Base-by-base conservation (phyloP, 768 basidiomycete species). In the Termitomyces sp. region DNA sequence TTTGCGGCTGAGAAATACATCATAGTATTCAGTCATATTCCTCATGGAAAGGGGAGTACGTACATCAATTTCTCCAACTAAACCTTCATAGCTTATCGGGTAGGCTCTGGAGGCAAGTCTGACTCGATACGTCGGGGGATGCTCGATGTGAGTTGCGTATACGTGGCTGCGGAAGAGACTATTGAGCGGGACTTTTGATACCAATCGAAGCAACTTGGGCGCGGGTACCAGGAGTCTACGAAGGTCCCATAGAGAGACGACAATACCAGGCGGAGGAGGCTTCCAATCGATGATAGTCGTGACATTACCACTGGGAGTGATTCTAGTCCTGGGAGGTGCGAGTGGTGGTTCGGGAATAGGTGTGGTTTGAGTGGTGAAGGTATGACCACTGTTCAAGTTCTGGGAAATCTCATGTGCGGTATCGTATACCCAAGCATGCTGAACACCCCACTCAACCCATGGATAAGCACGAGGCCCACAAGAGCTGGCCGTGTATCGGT, bases 221-320 rank as follows among this genome's bases (percentile, higher is more conserved):
- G 14, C 3, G 14, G 47, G 48, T 37, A 14, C 24, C 14, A 26
- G 24, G n/a, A 57, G 33, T 13, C 13, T 51, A 24, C 56, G 56
- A 46, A 57, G 49, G 22, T 57, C 49, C 56, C 56, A 57, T 34
- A 57, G 6, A 42, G 56, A 57, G 24, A 43, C 49, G 12, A 50
- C 30, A 22, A 42, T 22, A 27, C 49, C 48, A 22, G 47, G 46
- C 2, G 49, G 4, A 39, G 50, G 24, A 34, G 50, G 50, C 36
- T 26, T 51, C 50, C 24, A 37, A n/a, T 27, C 8, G 27, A 14
- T 1, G 16, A 51, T 26, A 24, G 50, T 37, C 24, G 37, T 34
- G 16, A 26, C 37, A 27, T 39, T 13, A 26, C 50, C 50, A 37
- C 16, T 6, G 24, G 50, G 5, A 12, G 50, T 27, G 9, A 37